Evolutionary conservation across 1,284 basidiomycete genomes (phyloP), one percentile per base, ranked within the genome.

Genomic region (Flammula alnicola): DNA sequence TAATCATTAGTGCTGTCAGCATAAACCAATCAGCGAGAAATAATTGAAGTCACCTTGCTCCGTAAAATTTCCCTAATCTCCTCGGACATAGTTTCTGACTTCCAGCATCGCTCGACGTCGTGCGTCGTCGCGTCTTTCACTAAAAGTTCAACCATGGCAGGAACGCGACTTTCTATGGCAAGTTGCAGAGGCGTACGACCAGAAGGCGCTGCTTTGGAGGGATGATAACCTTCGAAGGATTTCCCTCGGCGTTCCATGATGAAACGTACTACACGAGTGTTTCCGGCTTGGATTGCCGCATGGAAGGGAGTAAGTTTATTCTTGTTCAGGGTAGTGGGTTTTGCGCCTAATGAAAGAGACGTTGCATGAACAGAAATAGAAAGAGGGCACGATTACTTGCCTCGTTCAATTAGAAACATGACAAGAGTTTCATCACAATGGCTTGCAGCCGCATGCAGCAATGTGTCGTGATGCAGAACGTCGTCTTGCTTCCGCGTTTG

Each of bases 61-160:
- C 54, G 51, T 22, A 70, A 56, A 33, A 67, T 56, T 26, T 61
- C 54, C 44, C 61, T 64, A 37, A 68, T 49, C 25, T 55, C 50
- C 25, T 54, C 51, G 32, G 54, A 52, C 22, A 49, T 43, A 16
- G 39, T 41, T 32, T 47, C 40, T 42, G 54, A 54, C 35, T 60
- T 58, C 65, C 66, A 71, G 45, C 66, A 69, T 30, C 59, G 55
- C 46, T 67, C 61, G 11, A 69, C 70, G 40, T 72, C 66, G 45
- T 71, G 70, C 14, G 70, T 69, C 10, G 70, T 70, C 4, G 70
- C 71, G 46, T 72, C 63, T 46, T 70, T 71, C 16, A 68, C 57
- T 36, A 72, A 48, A 42, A 73, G 59, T 25, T 65, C 52, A 14
- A 72, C 60, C 39, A 67, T 66, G 9, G 65, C 54, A 11, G 54